These are phyloP conservation scores for Globisporangium nunn DNA, from an alignment of 352 stramenopile species.

Conservation along the genomic window DNA sequence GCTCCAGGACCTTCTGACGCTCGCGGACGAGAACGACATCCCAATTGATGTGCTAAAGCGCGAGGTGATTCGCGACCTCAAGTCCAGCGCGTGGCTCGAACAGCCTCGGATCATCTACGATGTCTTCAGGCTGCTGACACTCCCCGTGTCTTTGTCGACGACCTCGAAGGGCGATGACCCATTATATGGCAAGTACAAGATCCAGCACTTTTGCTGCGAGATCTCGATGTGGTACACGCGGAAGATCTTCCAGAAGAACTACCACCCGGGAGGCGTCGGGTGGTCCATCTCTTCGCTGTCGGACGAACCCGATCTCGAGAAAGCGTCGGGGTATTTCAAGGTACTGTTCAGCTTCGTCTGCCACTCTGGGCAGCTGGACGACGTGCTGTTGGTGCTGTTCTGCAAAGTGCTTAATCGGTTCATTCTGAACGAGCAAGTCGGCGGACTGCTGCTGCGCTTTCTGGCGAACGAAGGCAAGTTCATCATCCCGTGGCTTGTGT, in stretches of 20 bases:
- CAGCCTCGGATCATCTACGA: slow-evolving; percentile 80
- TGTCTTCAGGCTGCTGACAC: slow-evolving; percentile 65
- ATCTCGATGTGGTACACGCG: slow-evolving; percentile 67
- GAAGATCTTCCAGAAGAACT: slow-evolving; percentile 67
- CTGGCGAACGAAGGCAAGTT: slow-evolving; percentile 60
- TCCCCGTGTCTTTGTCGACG: slow-evolving; percentile 19
- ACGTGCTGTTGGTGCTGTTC: slow-evolving; percentile 77
- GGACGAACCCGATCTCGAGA: slow-evolving; percentile 47
- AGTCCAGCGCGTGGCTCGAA: slow-evolving; percentile 65
- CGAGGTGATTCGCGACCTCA: slow-evolving; percentile 66
- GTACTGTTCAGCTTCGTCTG: slow-evolving; percentile 83
- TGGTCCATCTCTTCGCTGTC: slow-evolving; percentile 24
- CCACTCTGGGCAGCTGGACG: slow-evolving; percentile 49
- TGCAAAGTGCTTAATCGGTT: slow-evolving; percentile 84
- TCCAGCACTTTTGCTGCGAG: slow-evolving; percentile 83
- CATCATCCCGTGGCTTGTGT: slow-evolving; percentile 70
- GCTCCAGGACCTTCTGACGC: slow-evolving; percentile 49
- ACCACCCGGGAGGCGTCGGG: slow-evolving; percentile 22
- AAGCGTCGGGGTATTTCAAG: slow-evolving; percentile 61
- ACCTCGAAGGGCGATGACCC: slow-evolving; percentile 41
- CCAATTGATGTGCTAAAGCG: slow-evolving; percentile 71
- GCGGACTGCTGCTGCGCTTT: slow-evolving; percentile 59
- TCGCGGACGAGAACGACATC: slow-evolving; percentile 60
- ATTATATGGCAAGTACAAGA: slow-evolving; percentile 75
- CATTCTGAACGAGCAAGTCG: slow-evolving; percentile 66